A percentile compares a stretch with the other conserved stretches of the same genome.
Evolutionary conservation across 2,329 filamentous ascomycete genomes (phyloP).

Genomic region (Cyphellophora europaea): DNA sequence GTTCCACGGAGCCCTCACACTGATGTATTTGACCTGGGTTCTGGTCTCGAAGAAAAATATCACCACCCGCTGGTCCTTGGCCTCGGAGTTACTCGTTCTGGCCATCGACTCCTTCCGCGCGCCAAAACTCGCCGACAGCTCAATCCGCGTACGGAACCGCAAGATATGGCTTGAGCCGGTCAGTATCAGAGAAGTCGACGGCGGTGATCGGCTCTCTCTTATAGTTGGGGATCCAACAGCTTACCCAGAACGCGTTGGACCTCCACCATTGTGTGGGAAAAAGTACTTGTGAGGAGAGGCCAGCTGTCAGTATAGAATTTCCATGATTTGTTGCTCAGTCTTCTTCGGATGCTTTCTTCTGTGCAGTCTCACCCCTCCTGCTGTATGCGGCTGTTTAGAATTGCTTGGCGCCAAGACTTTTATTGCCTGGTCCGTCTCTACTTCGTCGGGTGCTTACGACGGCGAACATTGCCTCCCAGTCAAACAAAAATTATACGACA

Average conservation of each 20-base stretch:
- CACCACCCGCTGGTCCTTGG: background rate
- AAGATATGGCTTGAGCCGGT: background rate
- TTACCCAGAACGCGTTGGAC: background rate
- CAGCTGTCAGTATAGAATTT: too few species aligned
- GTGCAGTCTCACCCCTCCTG: too few species aligned
- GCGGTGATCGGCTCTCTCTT: background rate
- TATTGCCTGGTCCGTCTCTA: too few species aligned
- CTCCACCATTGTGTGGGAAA: background rate
- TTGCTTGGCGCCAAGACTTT: too few species aligned
- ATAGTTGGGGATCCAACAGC: background rate
- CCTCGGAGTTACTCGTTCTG: background rate
- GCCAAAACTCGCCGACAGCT: background rate
- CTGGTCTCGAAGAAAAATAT: background rate
- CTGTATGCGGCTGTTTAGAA: too few species aligned
- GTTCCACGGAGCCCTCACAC: background rate
- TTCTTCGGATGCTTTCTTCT: too few species aligned
- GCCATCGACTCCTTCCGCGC: slow-evolving; percentile 1
- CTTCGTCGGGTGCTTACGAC: too few species aligned
- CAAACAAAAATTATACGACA: too few species aligned
- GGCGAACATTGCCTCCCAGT: too few species aligned
- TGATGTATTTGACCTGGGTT: background rate
- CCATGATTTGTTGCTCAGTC: too few species aligned
- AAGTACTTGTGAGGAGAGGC: slow-evolving; percentile 1
- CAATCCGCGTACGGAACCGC: background rate
- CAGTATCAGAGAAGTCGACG: background rate